Percentiles rank a stretch among this genome's conserved stretches.
These are phyloP conservation scores for Chalciporus chontae DNA, from an alignment of 768 basidiomycete genomes.

Conservation along the genomic window DNA sequence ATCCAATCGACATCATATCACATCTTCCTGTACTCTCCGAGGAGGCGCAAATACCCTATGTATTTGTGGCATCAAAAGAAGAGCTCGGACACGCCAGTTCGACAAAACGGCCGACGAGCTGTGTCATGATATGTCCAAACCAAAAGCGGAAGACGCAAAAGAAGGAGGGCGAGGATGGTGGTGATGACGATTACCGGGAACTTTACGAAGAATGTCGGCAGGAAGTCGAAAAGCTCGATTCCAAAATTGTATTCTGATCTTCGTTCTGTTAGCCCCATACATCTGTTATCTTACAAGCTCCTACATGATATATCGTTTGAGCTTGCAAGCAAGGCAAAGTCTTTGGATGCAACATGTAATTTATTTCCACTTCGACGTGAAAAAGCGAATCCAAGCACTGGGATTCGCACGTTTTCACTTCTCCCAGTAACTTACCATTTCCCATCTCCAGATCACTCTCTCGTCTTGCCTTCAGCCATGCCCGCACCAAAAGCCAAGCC, in stretches of 20 bases:
- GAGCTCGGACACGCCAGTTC: slow-evolving; percentile 93
- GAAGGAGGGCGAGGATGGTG: slow-evolving; percentile 58
- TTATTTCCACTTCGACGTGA: background rate
- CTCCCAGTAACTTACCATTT: slow-evolving; percentile 16
- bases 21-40: slow-evolving; percentile 94
- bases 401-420: slow-evolving; percentile 19
- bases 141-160: slow-evolving; percentile 67
- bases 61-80: slow-evolving; percentile 90
- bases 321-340: background rate
- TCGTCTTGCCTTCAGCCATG: slow-evolving; percentile 17
- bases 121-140: slow-evolving; percentile 90
- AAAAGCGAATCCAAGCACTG: background rate
- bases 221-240: slow-evolving; percentile 82
- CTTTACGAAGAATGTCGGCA: slow-evolving; percentile 80
- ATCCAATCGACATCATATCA: slow-evolving; percentile 97
- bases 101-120: slow-evolving; percentile 97
- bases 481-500: slow-evolving; percentile 54
- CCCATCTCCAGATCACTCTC: slow-evolving; percentile 22
- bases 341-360: background rate
- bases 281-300: background rate
- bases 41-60: slow-evolving; percentile 87
- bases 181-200: slow-evolving; percentile 83
- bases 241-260: slow-evolving; percentile 59
- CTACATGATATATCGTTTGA: background rate
- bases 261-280: background rate